Conservation (phyloP, 1,284 basidiomycete species). For the Ceratobasidium papillatum region DNA sequence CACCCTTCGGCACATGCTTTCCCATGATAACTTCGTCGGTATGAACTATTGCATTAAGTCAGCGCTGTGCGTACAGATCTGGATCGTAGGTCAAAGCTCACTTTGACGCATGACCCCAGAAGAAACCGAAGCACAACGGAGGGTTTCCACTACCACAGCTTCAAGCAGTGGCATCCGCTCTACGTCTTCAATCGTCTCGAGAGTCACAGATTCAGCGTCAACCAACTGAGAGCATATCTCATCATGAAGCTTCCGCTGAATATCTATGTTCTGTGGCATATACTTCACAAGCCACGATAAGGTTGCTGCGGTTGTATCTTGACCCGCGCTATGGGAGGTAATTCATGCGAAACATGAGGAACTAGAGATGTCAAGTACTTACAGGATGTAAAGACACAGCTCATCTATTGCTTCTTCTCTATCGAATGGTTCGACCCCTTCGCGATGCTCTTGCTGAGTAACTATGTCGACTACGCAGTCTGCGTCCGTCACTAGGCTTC, state of each 20-base stretch:
- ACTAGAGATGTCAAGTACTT: too few species aligned
- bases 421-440: neutral
- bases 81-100: neutral
- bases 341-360: too few species aligned
- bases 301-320: neutral
- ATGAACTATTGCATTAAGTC: neutral
- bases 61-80: neutral
- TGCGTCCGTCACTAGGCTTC: neutral
- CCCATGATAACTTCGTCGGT: slow-evolving; percentile 24
- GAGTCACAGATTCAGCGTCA: neutral
- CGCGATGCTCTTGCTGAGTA: slow-evolving; percentile 6
- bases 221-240: neutral
- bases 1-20: slow-evolving; percentile 7
- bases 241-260: slow-evolving; percentile 4
- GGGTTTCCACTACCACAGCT: slow-evolving; percentile 20
- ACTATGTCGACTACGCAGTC: slow-evolving; percentile 22
- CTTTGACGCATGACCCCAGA: neutral
- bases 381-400: slow-evolving; percentile 7
- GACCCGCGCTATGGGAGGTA: slow-evolving; percentile 11
- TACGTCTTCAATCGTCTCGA: neutral
- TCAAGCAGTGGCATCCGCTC: slow-evolving; percentile 13
- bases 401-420: slow-evolving; percentile 13
- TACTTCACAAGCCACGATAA: slow-evolving; percentile 23
- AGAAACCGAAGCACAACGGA: neutral
- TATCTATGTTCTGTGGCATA: slow-evolving; percentile 2